Evolutionary conservation across 2,329 filamentous ascomycete genomes (phyloP).

Genomic region (Colletotrichum echinochloae): DNA sequence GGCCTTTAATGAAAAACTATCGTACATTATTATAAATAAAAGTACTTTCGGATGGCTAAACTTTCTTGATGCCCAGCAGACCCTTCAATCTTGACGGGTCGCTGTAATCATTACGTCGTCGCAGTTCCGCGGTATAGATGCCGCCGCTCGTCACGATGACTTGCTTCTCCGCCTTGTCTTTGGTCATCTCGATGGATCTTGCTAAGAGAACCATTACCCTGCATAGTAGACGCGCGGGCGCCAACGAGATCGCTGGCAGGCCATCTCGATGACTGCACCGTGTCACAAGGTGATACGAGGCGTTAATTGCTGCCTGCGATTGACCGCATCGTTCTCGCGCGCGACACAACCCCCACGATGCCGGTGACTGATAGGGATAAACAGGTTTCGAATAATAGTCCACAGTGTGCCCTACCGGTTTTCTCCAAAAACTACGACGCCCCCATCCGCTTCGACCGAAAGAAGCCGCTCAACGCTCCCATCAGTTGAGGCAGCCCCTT

Average conservation of each 20-base stretch:
- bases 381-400: neutral
- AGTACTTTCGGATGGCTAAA: neutral
- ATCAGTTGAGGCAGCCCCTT: constrained; percentile 69
- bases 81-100: neutral
- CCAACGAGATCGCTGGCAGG: neutral
- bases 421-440: constrained; percentile 40
- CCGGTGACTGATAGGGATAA: neutral
- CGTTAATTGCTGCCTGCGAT: too few relatives aligned
- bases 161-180: too few relatives aligned
- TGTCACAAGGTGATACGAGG: too few relatives aligned
- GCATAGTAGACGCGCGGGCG: too few relatives aligned
- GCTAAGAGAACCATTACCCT: neutral
- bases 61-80: neutral
- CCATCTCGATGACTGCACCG: constrained; percentile 9
- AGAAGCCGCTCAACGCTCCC: constrained; percentile 68
- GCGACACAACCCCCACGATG: neutral
- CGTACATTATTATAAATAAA: too few relatives aligned
- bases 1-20: neutral
- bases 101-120: neutral
- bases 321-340: too few relatives aligned
- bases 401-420: too few relatives aligned
- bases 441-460: constrained; percentile 61
- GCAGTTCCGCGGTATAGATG: neutral
- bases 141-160: too few relatives aligned
- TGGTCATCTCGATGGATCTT: neutral